Conservation (phyloP, 306 rosid species). For the Acacia melanoxylon region DNA sequence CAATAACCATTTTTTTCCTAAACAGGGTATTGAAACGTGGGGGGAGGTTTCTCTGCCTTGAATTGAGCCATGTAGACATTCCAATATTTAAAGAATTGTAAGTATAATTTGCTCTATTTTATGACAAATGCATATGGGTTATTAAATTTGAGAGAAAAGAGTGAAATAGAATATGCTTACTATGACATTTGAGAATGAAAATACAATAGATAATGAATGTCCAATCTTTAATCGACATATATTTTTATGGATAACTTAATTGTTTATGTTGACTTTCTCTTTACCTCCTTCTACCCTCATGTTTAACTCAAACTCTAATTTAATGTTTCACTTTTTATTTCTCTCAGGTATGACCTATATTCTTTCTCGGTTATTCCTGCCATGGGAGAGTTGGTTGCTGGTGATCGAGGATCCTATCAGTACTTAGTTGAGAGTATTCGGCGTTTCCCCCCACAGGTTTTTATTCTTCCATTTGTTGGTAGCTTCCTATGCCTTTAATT, state of each 20-base stretch:
- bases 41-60: constrained; percentile 96
- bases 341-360: constrained; percentile 71
- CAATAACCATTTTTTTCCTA: constrained; percentile 13
- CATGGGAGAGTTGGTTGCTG: constrained; percentile 78
- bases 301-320: constrained; percentile 20
- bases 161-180: constrained; percentile 8
- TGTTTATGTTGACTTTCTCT: background rate
- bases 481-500: constrained; percentile 15
- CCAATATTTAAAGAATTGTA: constrained; percentile 87
- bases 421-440: constrained; percentile 94
- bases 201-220: background rate
- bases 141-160: constrained; percentile 17
- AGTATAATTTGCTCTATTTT: constrained; percentile 43
- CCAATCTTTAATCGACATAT: background rate
- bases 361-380: constrained; percentile 79
- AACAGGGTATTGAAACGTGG: constrained; percentile 83
- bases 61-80: constrained; percentile 82
- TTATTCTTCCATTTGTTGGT: constrained; percentile 21
- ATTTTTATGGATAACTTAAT: background rate
- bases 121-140: constrained; percentile 3
- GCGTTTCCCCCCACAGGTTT: constrained; percentile 88
- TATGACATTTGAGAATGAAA: constrained; percentile 29
- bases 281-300: background rate
- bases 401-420: constrained; percentile 86
- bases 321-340: constrained; percentile 35